Evolutionary conservation across 371 early-diverging fungal species (phyloP).

Genomic region (Rhizopus arrhizus): DNA sequence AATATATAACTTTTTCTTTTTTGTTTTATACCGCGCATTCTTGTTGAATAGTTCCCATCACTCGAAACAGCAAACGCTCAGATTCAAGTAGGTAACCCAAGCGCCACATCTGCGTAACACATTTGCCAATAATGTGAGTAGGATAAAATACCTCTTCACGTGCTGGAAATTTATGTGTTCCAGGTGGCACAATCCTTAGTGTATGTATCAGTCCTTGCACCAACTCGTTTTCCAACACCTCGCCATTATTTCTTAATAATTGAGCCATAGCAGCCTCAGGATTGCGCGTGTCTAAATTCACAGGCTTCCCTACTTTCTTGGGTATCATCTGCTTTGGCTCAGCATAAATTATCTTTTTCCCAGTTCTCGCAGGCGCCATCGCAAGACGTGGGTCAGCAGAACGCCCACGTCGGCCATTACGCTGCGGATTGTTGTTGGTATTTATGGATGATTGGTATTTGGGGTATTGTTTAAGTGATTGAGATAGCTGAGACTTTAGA

Average conservation of each 20-base stretch:
- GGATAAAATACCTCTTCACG: background rate
- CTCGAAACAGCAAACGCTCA: slow-evolving; percentile 76
- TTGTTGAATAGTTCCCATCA: slow-evolving; percentile 83
- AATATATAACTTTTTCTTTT: no score
- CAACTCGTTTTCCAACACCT: background rate
- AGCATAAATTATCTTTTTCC: background rate
- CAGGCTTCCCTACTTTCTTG: background rate
- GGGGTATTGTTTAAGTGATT: no score
- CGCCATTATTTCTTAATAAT: background rate
- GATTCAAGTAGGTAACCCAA: slow-evolving; percentile 79
- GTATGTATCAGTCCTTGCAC: background rate
- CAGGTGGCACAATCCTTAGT: background rate
- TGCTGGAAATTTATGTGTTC: background rate
- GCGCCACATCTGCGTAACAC: slow-evolving; percentile 71
- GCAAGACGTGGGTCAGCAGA: background rate
- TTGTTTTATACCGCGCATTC: slow-evolving; percentile 53
- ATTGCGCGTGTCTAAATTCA: background rate
- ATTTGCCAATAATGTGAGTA: background rate
- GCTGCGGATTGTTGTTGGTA: background rate
- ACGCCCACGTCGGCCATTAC: background rate
- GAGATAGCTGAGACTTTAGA: no score
- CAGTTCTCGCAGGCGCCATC: background rate
- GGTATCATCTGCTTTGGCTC: background rate
- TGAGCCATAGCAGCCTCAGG: background rate
- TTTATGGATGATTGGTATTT: no score